phyloP scores from a whole-genome alignment of 768 basidiomycete species.

The Phanerochaete carnosa region DNA sequence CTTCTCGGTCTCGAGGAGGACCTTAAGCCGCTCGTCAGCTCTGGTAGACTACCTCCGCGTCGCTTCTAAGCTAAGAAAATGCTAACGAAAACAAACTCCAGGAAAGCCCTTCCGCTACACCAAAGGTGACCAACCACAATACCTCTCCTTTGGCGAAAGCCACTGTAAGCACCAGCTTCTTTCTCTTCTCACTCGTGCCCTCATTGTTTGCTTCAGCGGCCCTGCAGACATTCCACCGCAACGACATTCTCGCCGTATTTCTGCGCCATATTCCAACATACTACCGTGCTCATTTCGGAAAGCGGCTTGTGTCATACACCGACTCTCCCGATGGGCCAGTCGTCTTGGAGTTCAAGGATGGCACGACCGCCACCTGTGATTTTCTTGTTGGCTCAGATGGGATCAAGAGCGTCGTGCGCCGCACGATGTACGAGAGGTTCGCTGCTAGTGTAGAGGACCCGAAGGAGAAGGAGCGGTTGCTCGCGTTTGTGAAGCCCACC shows the following conservation, averaged over 20 bases:
- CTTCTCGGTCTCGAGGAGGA: constrained; percentile 19
- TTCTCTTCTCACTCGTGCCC: not conserved
- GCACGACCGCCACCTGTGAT: constrained; percentile 20
- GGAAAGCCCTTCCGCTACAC: constrained; percentile 5
- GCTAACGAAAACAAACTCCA: not conserved
- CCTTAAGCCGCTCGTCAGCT: not conserved
- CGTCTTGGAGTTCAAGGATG: constrained; percentile 23
- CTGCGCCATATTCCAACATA: constrained; percentile 16
- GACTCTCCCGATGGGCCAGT: constrained; percentile 8
- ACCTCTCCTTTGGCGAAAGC: constrained; percentile 1
- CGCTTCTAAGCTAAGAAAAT: not conserved
- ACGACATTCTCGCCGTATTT: constrained; percentile 25
- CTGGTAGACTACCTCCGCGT: not conserved
- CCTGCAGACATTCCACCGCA: constrained; percentile 22
- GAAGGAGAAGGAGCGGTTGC: constrained; percentile 2
- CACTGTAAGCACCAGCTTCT: not conserved
- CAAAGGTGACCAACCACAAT: constrained; percentile 12
- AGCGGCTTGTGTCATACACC: constrained; percentile 29
- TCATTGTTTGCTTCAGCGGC: not conserved
- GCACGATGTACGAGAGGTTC: constrained; percentile 15
- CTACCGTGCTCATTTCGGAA: constrained; percentile 23
- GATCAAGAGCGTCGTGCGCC: constrained; percentile 22
- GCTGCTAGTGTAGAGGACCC: not conserved
- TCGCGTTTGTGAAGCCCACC: constrained; percentile 23
- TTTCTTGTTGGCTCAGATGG: constrained; percentile 27